phyloP scores from a whole-genome alignment of 2,329 filamentous ascomycete genomes.

The Exophiala oligosperma region DNA sequence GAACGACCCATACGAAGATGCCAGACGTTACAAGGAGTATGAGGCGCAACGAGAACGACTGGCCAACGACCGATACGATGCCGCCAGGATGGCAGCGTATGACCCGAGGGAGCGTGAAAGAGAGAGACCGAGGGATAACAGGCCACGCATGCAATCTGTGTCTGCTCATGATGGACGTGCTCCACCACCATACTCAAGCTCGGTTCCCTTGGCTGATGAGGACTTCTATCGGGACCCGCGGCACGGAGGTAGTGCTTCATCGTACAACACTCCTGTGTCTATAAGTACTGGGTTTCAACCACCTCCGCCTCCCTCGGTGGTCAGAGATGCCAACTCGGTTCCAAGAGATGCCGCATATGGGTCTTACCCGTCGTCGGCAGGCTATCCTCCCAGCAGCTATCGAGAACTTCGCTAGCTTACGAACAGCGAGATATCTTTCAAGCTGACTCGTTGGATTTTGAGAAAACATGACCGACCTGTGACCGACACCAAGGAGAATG shows the following conservation, averaged over 20 bases:
- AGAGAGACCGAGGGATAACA: slow-evolving; percentile 16
- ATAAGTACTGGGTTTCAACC: slow-evolving; percentile 24
- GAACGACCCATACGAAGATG: slow-evolving; percentile 18
- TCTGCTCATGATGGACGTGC: slow-evolving; percentile 11
- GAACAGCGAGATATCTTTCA: not conserved
- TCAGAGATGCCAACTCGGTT: slow-evolving; percentile 6
- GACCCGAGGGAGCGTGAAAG: slow-evolving; percentile 23
- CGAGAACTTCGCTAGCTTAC: slow-evolving; percentile 9
- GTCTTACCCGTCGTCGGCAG: slow-evolving; percentile 13
- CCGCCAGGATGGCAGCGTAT: slow-evolving; percentile 25
- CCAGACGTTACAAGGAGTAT: slow-evolving; percentile 22
- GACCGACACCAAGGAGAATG: no score
- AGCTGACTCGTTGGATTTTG: not conserved
- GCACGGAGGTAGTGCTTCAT: slow-evolving; percentile 1
- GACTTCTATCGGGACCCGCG: slow-evolving; percentile 24
- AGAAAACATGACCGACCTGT: no score
- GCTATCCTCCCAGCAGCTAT: slow-evolving; percentile 24
- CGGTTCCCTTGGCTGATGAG: slow-evolving; percentile 14
- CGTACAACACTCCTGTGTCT: slow-evolving; percentile 8
- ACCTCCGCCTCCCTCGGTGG: slow-evolving; percentile 4
- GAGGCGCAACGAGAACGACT: slow-evolving; percentile 23
- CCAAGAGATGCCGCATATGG: slow-evolving; percentile 12
- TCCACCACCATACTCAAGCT: slow-evolving; percentile 5
- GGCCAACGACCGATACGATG: slow-evolving; percentile 25
- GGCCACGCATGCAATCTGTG: slow-evolving; percentile 23